Conservation (phyloP, 2,329 filamentous ascomycete genomes). For the Magnaporthiopsis poae region DNA sequence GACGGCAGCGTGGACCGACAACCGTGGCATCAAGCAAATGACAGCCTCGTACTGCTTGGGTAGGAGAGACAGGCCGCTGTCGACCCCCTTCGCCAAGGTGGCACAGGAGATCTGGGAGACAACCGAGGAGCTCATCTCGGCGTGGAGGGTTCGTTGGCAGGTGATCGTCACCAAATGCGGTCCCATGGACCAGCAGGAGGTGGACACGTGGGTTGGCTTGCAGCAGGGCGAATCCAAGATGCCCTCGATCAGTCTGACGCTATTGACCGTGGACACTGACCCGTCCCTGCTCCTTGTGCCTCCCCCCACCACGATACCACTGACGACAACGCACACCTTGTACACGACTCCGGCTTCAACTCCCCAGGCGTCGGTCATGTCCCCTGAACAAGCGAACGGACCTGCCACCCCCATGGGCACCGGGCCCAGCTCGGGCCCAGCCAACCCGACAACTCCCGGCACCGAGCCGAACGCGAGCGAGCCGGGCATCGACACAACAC, state of each 20-base stretch:
- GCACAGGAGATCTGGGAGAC: slow-evolving; percentile 69
- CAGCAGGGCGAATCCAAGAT: slow-evolving; percentile 42
- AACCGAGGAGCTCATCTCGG: slow-evolving; percentile 61
- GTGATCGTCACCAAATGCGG: slow-evolving; percentile 65
- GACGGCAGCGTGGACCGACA: slow-evolving; percentile 72
- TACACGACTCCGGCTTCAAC: slow-evolving; percentile 60
- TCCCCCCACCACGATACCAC: slow-evolving; percentile 38
- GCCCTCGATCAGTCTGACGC: slow-evolving; percentile 41
- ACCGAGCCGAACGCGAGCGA: slow-evolving; percentile 25
- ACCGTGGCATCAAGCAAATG: slow-evolving; percentile 61
- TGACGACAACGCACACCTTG: slow-evolving; percentile 31
- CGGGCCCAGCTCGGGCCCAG: slow-evolving; percentile 15
- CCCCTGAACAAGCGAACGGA: slow-evolving; percentile 45
- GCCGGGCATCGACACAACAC: slow-evolving; percentile 49
- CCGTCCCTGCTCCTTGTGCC: slow-evolving; percentile 56
- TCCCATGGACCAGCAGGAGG: slow-evolving; percentile 56
- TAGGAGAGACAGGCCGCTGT: slow-evolving; percentile 38
- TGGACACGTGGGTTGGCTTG: slow-evolving; percentile 48
- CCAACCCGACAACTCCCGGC: slow-evolving; percentile 16
- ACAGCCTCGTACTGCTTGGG: slow-evolving; percentile 64
- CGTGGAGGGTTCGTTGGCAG: slow-evolving; percentile 65
- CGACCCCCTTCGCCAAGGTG: slow-evolving; percentile 51
- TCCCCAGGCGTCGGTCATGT: slow-evolving; percentile 49
- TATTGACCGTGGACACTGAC: slow-evolving; percentile 56
- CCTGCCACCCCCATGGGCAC: slow-evolving; percentile 39